Conservation (phyloP, 2,329 filamentous ascomycete species). For the Stagonosporopsis tanaceti region DNA sequence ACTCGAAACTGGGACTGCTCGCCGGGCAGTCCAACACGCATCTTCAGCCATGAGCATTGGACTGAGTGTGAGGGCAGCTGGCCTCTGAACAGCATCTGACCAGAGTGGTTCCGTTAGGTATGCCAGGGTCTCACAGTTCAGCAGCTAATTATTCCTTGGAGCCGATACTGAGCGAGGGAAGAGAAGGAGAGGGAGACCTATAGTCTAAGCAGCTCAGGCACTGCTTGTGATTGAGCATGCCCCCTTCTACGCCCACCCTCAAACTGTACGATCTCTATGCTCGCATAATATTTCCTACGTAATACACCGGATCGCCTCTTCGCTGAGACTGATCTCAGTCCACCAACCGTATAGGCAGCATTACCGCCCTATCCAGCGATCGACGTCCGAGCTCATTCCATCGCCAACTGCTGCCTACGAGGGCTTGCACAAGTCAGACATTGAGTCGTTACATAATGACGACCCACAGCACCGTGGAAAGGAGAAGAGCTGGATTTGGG, state of each 20-base stretch:
- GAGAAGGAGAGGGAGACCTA: too few relatives aligned
- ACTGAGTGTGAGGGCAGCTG: too few relatives aligned
- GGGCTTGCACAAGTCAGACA: constrained; percentile 7
- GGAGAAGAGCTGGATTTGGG: not conserved
- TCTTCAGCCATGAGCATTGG: too few relatives aligned
- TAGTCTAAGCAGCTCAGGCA: not conserved
- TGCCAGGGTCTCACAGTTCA: too few relatives aligned
- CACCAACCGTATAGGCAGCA: not conserved
- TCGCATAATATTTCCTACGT: too few relatives aligned
- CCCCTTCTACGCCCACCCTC: not conserved
- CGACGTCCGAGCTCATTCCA: not conserved
- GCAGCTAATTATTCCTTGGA: too few relatives aligned
- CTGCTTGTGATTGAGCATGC: not conserved
- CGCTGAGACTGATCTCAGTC: not conserved
- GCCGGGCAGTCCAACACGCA: too few relatives aligned
- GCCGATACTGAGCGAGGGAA: too few relatives aligned
- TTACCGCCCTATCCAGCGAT: not conserved
- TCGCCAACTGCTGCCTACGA: constrained; percentile 13
- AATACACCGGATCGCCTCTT: not conserved
- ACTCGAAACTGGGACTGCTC: too few relatives aligned
- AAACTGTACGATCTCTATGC: too few relatives aligned
- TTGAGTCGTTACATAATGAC: not conserved
- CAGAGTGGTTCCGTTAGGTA: too few relatives aligned
- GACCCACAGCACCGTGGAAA: not conserved
- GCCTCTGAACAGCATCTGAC: too few relatives aligned